These are phyloP conservation scores for Rhodotorula taiwanensis DNA, from an alignment of 768 basidiomycete species.

Conservation along the genomic window DNA sequence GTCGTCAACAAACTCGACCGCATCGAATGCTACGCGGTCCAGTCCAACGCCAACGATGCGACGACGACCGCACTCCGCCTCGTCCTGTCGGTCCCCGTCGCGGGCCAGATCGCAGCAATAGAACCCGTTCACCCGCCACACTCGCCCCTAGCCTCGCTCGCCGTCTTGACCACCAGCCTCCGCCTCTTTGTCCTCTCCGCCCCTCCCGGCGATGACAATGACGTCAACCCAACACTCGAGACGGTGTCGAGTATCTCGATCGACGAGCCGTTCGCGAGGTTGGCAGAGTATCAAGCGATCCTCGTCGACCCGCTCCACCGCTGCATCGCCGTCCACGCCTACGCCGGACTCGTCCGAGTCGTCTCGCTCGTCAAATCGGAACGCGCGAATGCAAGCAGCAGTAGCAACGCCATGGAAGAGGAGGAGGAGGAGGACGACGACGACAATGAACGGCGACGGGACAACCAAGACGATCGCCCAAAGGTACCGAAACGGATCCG, in stretches of 20 bases:
- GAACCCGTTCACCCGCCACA: conserved; percentile 15
- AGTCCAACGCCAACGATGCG: neutral
- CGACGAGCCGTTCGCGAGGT: conserved; percentile 27
- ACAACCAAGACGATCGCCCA: too few species aligned
- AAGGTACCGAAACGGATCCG: too few species aligned
- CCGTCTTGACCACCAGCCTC: conserved; percentile 36
- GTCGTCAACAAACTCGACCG: conserved; percentile 34
- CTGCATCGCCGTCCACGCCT: conserved; percentile 36
- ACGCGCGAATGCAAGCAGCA: too few species aligned
- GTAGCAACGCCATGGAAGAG: too few species aligned
- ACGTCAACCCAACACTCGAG: neutral
- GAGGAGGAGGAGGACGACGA: neutral
- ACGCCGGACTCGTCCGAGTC: conserved; percentile 37
- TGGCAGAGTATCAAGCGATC: conserved; percentile 24
- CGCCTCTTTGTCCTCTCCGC: conserved; percentile 33
- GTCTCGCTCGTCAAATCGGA: conserved; percentile 12
- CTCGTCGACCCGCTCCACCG: conserved; percentile 17
- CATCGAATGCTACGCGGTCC: conserved; percentile 27
- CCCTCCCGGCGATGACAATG: conserved; percentile 1
- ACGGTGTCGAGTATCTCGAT: conserved; percentile 9
- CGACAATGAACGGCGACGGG: neutral
- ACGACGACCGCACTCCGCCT: conserved; percentile 11
- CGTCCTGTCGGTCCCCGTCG: conserved; percentile 16
- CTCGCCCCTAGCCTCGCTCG: conserved; percentile 11
- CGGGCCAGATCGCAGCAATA: conserved; percentile 28